Percentiles rank a stretch among this genome's conserved stretches.
Conservation (phyloP, 305 asterid species). For the Solanum aculeatissimum region DNA sequence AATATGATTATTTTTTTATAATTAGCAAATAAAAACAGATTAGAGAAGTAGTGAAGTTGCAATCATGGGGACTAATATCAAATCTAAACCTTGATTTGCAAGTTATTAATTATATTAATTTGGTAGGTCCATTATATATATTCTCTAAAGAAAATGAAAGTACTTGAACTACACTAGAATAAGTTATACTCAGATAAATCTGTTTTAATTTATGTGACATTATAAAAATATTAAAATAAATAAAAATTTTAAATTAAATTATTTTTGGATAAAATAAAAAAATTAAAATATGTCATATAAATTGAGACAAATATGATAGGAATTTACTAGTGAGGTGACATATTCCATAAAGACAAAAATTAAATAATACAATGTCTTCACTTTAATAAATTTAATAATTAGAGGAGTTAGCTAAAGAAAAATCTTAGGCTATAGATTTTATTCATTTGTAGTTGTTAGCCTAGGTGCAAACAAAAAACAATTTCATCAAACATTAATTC, state of each 20-base stretch:
- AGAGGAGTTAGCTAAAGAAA: not conserved
- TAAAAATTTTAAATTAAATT: not conserved
- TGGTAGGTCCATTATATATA: not conserved
- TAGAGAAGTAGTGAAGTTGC: not conserved
- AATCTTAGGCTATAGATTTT: not conserved
- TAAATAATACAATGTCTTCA: not conserved
- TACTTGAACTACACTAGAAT: not conserved
- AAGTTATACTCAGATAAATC: not conserved
- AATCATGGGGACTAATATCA: not conserved
- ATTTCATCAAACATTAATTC: not conserved
- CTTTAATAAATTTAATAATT: not conserved
- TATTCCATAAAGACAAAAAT: not conserved
- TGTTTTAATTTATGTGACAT: not conserved
- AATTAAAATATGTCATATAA: not conserved
- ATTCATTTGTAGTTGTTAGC: not conserved
- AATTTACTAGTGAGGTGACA: not conserved
- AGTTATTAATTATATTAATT: not conserved
- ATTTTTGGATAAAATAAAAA: no score
- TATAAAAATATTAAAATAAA: not conserved
- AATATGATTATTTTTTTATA: not conserved
- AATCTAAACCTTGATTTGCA: constrained; percentile 22
- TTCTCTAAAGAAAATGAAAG: not conserved
- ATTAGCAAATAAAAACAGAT: not conserved
- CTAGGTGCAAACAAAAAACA: not conserved
- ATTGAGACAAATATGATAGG: not conserved